Evolutionary conservation across 2,329 filamentous ascomycete species (phyloP).

Genomic region (Simplicillium sp.): DNA sequence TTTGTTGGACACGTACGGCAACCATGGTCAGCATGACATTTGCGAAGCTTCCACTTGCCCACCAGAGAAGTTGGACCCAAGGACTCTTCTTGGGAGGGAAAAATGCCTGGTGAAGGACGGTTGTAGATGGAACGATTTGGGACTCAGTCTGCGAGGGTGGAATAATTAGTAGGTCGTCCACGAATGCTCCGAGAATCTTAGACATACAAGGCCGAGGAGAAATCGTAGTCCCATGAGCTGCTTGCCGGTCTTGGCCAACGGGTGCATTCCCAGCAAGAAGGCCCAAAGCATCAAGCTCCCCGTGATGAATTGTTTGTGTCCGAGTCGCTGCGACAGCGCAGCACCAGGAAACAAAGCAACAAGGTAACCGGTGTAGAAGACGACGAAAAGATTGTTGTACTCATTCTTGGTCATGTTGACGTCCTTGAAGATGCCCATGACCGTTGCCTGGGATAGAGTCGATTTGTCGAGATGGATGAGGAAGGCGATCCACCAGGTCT

Average conservation of each 20-base stretch:
- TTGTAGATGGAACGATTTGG: slow-evolving; percentile 17
- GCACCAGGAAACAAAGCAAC: slow-evolving; percentile 14
- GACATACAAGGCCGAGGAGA: slow-evolving; percentile 13
- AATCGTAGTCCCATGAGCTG: slow-evolving; percentile 13
- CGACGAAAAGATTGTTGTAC: slow-evolving; percentile 13
- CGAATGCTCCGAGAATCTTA: neutral
- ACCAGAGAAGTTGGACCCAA: slow-evolving; percentile 18
- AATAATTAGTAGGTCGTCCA: neutral
- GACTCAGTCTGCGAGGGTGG: slow-evolving; percentile 13
- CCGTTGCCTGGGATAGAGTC: slow-evolving; percentile 12
- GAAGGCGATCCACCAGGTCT: slow-evolving; percentile 15
- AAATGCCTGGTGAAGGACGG: slow-evolving; percentile 16
- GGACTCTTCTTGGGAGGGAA: slow-evolving; percentile 17
- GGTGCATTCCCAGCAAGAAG: slow-evolving; percentile 13
- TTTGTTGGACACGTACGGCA: slow-evolving; percentile 1
- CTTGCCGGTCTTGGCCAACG: slow-evolving; percentile 11
- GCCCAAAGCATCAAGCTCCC: slow-evolving; percentile 13
- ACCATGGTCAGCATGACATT: slow-evolving; percentile 18
- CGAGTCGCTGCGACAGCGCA: slow-evolving; percentile 11
- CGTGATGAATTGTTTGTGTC: slow-evolving; percentile 14
- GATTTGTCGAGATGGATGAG: slow-evolving; percentile 16
- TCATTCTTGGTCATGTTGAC: slow-evolving; percentile 12
- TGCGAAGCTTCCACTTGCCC: slow-evolving; percentile 16
- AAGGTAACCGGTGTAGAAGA: slow-evolving; percentile 14
- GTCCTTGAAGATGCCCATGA: slow-evolving; percentile 16